These are phyloP conservation scores for Cucumis sativus DNA, from an alignment of 306 rosid species.

Conservation along the genomic window DNA sequence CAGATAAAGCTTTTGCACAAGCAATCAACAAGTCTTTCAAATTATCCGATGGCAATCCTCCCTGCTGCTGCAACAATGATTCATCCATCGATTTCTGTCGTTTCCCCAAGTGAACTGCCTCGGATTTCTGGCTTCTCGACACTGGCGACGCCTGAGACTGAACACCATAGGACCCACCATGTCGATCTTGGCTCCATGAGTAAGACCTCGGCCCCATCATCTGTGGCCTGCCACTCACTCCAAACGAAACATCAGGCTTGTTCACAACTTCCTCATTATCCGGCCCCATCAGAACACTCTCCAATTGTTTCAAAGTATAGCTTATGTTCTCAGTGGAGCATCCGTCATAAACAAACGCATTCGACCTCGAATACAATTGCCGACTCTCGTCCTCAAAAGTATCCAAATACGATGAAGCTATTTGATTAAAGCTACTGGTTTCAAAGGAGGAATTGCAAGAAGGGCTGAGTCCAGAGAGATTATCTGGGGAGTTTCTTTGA, in stretches of 20 bases:
- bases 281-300: conserved; percentile 79
- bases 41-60: conserved; percentile 26
- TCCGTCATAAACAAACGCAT: conserved; percentile 26
- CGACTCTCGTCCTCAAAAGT: conserved; percentile 17
- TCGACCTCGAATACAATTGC: conserved; percentile 25
- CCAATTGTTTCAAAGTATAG: conserved; percentile 49
- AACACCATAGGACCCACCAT: conserved; percentile 20
- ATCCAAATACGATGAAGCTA: conserved; percentile 32
- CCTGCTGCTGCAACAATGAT: conserved; percentile 18
- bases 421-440: conserved; percentile 25
- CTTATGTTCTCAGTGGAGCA: conserved; percentile 28
- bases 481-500: conserved; percentile 44
- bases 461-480: conserved; percentile 44
- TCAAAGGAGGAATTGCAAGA: conserved; percentile 42
- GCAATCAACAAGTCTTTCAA: conserved; percentile 64
- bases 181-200: conserved; percentile 38
- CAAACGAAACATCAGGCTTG: conserved; percentile 25
- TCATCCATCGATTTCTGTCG: conserved; percentile 51
- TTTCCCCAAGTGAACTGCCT: conserved; percentile 34
- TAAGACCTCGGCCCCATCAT: conserved; percentile 24
- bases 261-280: conserved; percentile 42
- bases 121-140: conserved; percentile 26
- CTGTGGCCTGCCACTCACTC: conserved; percentile 22
- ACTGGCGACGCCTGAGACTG: conserved; percentile 30
- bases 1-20: conserved; percentile 65